Conservation (phyloP, 2,329 filamentous ascomycete genomes). For the Nemania sp. region DNA sequence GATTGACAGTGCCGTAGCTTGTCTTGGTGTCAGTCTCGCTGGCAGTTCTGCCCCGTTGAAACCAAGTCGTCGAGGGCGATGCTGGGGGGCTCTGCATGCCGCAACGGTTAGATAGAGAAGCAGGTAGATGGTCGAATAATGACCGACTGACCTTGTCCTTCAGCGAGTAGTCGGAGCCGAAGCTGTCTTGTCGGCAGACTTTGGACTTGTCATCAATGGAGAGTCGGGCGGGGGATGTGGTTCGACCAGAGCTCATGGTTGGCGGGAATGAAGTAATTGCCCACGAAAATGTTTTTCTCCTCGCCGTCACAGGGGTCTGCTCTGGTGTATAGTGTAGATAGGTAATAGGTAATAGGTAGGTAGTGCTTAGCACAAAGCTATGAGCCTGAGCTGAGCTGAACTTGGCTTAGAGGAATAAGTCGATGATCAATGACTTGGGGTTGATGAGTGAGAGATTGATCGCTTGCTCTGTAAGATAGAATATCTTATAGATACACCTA, state of each 20-base stretch:
- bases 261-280: conserved; percentile 10
- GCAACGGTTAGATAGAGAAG: conserved; percentile 5
- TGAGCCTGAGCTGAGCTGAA: conserved; percentile 10
- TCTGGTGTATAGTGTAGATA: background rate
- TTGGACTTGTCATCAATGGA: conserved; percentile 38
- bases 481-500: conserved; percentile 21
- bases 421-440: background rate
- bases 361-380: background rate
- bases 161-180: conserved; percentile 43
- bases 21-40: conserved; percentile 43
- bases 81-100: conserved; percentile 19
- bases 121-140: background rate
- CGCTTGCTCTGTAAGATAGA: conserved; percentile 1
- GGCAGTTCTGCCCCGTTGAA: conserved; percentile 20
- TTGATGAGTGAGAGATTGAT: background rate
- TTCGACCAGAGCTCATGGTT: conserved; percentile 44
- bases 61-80: conserved; percentile 23
- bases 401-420: background rate
- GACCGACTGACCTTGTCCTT: conserved; percentile 45
- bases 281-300: conserved; percentile 1
- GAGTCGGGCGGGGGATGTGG: conserved; percentile 39
- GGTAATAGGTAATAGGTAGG: background rate
- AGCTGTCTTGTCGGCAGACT: conserved; percentile 44
- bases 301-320: conserved; percentile 2
- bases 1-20: conserved; percentile 59